Conservation (phyloP, 2,329 filamentous ascomycete species). For the Epichloe hybrida region DNA sequence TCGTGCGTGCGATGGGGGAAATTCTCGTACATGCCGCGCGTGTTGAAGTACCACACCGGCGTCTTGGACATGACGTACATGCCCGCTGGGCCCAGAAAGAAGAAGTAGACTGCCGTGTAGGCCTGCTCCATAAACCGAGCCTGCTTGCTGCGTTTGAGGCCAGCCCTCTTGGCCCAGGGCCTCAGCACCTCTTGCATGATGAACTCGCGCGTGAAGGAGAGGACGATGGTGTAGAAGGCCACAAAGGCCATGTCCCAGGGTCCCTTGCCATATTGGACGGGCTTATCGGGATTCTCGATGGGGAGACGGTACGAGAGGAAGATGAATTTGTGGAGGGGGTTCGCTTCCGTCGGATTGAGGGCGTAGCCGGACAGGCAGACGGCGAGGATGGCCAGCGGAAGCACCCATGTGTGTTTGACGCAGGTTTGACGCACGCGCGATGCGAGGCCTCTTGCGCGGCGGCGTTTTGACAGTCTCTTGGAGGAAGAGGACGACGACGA, state of each 20-base stretch:
- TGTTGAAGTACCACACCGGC: slow-evolving; percentile 96
- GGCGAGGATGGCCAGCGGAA: slow-evolving; percentile 55
- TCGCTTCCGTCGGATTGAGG: slow-evolving; percentile 61
- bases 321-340: slow-evolving; percentile 68
- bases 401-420: slow-evolving; percentile 46
- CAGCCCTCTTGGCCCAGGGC: slow-evolving; percentile 56
- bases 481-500: slow-evolving; percentile 12
- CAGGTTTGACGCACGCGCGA: slow-evolving; percentile 38
- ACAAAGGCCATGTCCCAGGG: slow-evolving; percentile 76
- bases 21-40: slow-evolving; percentile 72
- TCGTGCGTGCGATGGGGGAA: slow-evolving; percentile 82
- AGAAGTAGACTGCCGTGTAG: slow-evolving; percentile 89
- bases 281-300: slow-evolving; percentile 24
- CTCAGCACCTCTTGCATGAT: slow-evolving; percentile 83
- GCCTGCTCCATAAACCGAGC: slow-evolving; percentile 91
- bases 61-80: slow-evolving; percentile 83
- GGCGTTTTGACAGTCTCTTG: slow-evolving; percentile 39
- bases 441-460: slow-evolving; percentile 37
- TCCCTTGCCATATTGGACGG: slow-evolving; percentile 77
- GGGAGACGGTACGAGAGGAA: slow-evolving; percentile 80
- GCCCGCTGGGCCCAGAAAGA: slow-evolving; percentile 65
- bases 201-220: slow-evolving; percentile 90
- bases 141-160: slow-evolving; percentile 68
- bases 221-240: slow-evolving; percentile 73
- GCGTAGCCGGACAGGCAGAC: slow-evolving; percentile 56